These are phyloP conservation scores for Magnaporthiopsis incrustans DNA, from an alignment of 2,329 filamentous ascomycete genomes.

Conservation along the genomic window DNA sequence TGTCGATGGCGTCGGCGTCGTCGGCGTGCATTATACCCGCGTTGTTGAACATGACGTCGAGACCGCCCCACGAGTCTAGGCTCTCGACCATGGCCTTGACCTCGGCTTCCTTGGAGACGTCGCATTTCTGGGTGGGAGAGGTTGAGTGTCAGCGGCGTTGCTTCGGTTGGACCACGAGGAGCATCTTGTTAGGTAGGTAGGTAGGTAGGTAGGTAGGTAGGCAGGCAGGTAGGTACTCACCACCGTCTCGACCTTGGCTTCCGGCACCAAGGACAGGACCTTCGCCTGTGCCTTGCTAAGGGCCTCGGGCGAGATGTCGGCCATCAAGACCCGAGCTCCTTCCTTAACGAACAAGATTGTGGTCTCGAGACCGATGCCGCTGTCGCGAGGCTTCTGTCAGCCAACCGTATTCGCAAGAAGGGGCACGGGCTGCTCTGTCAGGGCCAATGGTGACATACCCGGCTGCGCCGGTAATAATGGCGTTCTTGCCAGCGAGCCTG, in stretches of 20 bases:
- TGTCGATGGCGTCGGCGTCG: slow-evolving; percentile 72
- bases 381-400: slow-evolving; percentile 23
- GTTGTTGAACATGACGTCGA: slow-evolving; percentile 96
- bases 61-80: slow-evolving; percentile 75
- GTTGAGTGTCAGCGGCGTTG: not conserved
- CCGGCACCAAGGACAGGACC: slow-evolving; percentile 63
- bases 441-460: slow-evolving; percentile 51
- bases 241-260: slow-evolving; percentile 52
- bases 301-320: slow-evolving; percentile 73
- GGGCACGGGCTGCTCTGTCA: not conserved
- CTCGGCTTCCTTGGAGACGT: slow-evolving; percentile 79
- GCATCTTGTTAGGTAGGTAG: too few species aligned
- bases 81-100: slow-evolving; percentile 67
- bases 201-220: not conserved
- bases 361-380: slow-evolving; percentile 90
- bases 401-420: not conserved
- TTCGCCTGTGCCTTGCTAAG: slow-evolving; percentile 70
- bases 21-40: slow-evolving; percentile 92
- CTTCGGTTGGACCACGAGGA: not conserved
- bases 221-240: slow-evolving; percentile 23
- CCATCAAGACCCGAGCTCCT: slow-evolving; percentile 77
- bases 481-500: slow-evolving; percentile 48
- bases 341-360: slow-evolving; percentile 83
- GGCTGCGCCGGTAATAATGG: slow-evolving; percentile 74
- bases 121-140: slow-evolving; percentile 36